Evolutionary conservation across 1,284 basidiomycete species (phyloP).

Genomic region (Tremellales sp.): DNA sequence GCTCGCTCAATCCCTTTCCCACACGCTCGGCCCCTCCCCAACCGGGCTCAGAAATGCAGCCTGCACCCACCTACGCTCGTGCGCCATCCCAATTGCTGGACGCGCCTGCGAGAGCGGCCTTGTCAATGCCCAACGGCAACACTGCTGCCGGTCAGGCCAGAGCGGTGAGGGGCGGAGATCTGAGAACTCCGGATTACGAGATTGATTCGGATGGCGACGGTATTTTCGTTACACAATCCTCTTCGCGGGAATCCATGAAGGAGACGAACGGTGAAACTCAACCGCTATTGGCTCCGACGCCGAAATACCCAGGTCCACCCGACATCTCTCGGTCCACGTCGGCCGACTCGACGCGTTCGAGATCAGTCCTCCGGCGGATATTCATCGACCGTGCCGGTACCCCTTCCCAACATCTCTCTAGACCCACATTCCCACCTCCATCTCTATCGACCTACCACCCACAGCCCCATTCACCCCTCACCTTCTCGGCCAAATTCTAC

Average conservation of each 20-base stretch:
- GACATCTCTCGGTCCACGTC: conserved; percentile 30
- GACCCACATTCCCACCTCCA: conserved; percentile 49
- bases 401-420: conserved; percentile 44
- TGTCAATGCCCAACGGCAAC: conserved; percentile 38
- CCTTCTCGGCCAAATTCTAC: conserved; percentile 33
- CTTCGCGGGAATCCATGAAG: too few relatives aligned
- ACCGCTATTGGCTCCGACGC: conserved; percentile 32
- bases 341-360: conserved; percentile 24
- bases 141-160: conserved; percentile 40
- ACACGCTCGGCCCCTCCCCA: conserved; percentile 5
- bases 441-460: conserved; percentile 44
- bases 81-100: conserved; percentile 35
- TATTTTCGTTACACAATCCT: conserved; percentile 1
- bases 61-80: background rate
- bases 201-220: conserved; percentile 15
- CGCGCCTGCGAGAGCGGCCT: conserved; percentile 42
- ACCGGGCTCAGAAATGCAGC: background rate
- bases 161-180: conserved; percentile 33
- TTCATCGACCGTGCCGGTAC: conserved; percentile 46
- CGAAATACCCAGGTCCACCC: conserved; percentile 16
- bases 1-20: conserved; percentile 14
- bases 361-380: conserved; percentile 42
- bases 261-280: conserved; percentile 12
- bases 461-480: conserved; percentile 33
- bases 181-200: conserved; percentile 39